These are phyloP conservation scores for Chrysoporthe puriensis DNA, from an alignment of 2,329 filamentous ascomycete genomes.

Conservation along the genomic window DNA sequence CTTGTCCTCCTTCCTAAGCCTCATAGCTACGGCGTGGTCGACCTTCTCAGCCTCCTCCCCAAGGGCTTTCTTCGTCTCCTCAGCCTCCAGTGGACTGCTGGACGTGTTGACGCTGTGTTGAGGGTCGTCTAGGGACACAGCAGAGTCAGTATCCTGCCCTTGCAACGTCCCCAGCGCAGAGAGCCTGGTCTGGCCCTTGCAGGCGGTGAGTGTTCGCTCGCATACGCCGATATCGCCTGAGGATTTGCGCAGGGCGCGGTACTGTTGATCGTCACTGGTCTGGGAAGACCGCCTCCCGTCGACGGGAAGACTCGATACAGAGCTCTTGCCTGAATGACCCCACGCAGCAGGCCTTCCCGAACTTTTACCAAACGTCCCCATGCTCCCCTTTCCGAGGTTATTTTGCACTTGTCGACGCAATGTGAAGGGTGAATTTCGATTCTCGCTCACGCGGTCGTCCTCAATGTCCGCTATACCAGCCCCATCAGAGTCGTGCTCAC, in stretches of 20 bases:
- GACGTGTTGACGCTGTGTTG: background rate
- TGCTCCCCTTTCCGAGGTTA: background rate
- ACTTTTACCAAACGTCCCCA: conserved; percentile 16
- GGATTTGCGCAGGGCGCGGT: background rate
- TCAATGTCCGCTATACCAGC: conserved; percentile 15
- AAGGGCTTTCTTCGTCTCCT: background rate
- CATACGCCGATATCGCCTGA: conserved; percentile 6
- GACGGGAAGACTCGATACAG: background rate
- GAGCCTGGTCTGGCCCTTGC: conserved; percentile 22
- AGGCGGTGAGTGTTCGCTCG: background rate
- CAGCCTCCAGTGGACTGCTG: background rate
- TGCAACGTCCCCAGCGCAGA: conserved; percentile 27
- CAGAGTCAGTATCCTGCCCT: conserved; percentile 22
- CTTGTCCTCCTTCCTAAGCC: conserved; percentile 40
- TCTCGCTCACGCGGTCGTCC: conserved; percentile 3
- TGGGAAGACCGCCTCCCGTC: background rate
- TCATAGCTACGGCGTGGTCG: conserved; percentile 36
- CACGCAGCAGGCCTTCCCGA: conserved; percentile 3
- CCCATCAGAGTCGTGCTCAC: background rate
- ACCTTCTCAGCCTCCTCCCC: conserved; percentile 31
- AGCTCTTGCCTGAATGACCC: background rate
- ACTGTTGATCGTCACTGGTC: background rate
- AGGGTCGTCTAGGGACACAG: conserved; percentile 30
- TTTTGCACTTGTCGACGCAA: conserved; percentile 10
- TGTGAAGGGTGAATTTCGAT: conserved; percentile 2